Evolutionary conservation across 768 basidiomycete genomes (phyloP), one percentile per base, ranked within the genome.

Genomic region (Boletellus ananas): DNA sequence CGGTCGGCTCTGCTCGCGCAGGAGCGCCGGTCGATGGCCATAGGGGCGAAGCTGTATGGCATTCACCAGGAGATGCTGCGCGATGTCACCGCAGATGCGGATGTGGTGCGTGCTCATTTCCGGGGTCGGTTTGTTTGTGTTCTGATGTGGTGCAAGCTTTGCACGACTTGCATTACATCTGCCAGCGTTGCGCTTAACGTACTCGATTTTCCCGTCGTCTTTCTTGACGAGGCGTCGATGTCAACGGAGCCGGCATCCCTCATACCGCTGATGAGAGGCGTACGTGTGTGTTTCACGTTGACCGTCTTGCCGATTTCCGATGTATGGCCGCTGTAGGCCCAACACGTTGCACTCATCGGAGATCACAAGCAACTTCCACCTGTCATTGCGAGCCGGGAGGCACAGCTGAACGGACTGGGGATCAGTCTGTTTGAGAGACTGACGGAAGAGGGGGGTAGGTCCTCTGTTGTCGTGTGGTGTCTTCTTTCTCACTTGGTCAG

Each of bases 281-380:
- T 92, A 72, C 10, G 90, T 92, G 72, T 49, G 88, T 81, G 36
- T 49, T 49, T 51, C 50, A 51, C 20, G n/a, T 21, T 52, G 21
- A 45, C 40, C 41, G 43, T 55, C 25, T 27, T 34, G 29, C 31
- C 21, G 45, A 52, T 29, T 45, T 37, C 45, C 58, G 54, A 52
- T 50, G 34, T 51, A 55, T 55, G 42, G 52, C 45, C 54, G 52
- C 38, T 42, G 18, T 61, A 94, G 91, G 85, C 85, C 8, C 77
- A 74, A 45, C 94, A 96, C 59, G 75, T 91, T 29, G 81, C 91
- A 1, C 79, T 97, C 40, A 94, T 97, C 58, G 94, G 94, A n/a
- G 94, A 97, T 70, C 94, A 97, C 69, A 95, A 95, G 62, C 94
- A 97, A 64, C 75, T 97, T 10, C 92, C 94, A 8, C 92, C 94